These are phyloP conservation scores for Medicago arabica DNA, from an alignment of 306 rosid genomes.

Conservation along the genomic window DNA sequence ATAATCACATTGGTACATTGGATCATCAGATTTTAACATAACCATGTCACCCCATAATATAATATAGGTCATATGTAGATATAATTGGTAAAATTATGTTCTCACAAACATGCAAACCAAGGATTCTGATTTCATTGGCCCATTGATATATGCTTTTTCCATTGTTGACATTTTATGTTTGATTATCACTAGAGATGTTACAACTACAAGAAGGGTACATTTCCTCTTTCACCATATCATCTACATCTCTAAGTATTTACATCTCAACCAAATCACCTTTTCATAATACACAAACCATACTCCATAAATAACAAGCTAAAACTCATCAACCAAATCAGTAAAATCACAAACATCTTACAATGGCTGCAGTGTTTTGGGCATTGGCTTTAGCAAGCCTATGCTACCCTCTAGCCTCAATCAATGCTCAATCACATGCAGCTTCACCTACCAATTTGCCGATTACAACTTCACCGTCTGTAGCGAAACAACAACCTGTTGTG, in stretches of 20 bases:
- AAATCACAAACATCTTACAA: slow-evolving; percentile 26
- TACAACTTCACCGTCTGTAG: slow-evolving; percentile 4
- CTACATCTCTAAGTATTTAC: slow-evolving; percentile 23
- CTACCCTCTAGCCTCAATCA: slow-evolving; percentile 24
- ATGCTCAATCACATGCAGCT: slow-evolving; percentile 44
- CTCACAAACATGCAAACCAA: slow-evolving; percentile 36
- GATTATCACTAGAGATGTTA: slow-evolving; percentile 15
- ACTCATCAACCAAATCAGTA: slow-evolving; percentile 19
- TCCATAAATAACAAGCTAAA: slow-evolving; percentile 44
- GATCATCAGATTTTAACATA: slow-evolving; percentile 49
- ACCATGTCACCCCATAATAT: slow-evolving; percentile 31
- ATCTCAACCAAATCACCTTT: slow-evolving; percentile 41
- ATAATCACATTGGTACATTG: slow-evolving; percentile 44
- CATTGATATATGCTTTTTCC: slow-evolving; percentile 3
- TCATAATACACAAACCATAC: slow-evolving; percentile 23
- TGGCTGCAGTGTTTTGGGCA: slow-evolving; percentile 45
- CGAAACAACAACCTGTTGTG: slow-evolving; percentile 27
- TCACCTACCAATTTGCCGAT: slow-evolving; percentile 40
- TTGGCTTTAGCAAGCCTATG: slow-evolving; percentile 45
- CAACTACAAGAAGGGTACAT: slow-evolving; percentile 30
- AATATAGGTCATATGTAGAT: slow-evolving; percentile 39
- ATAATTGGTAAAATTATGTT: slow-evolving; percentile 43
- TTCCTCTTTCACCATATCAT: slow-evolving; percentile 38
- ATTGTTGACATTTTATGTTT: not conserved
- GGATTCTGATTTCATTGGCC: slow-evolving; percentile 19